Evolutionary conservation across 1,284 basidiomycete genomes (phyloP).

Genomic region (Boletus smithii): DNA sequence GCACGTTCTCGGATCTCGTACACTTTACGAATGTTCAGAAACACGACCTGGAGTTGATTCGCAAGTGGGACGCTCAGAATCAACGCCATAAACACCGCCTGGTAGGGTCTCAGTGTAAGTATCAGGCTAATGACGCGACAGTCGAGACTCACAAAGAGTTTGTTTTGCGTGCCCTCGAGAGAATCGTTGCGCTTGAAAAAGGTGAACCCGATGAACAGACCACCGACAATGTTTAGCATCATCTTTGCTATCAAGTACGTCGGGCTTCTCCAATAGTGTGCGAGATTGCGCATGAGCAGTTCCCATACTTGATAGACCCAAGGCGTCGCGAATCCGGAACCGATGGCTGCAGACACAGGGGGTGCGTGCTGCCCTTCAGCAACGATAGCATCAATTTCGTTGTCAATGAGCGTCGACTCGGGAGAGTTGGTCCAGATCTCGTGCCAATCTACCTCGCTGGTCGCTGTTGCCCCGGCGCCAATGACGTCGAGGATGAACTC

Average conservation of each 20-base stretch:
- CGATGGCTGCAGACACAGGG: conserved; percentile 31
- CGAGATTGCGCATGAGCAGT: conserved; percentile 38
- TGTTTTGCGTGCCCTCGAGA: conserved; percentile 77
- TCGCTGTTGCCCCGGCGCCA: conserved; percentile 59
- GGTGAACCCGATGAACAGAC: conserved; percentile 65
- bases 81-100: conserved; percentile 28
- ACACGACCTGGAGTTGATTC: conserved; percentile 33
- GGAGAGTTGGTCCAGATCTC: conserved; percentile 42
- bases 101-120: background rate
- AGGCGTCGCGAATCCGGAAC: conserved; percentile 51
- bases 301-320: conserved; percentile 50
- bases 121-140: background rate
- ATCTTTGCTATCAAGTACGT: conserved; percentile 79
- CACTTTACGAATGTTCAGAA: conserved; percentile 41
- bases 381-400: conserved; percentile 41
- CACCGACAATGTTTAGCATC: conserved; percentile 50
- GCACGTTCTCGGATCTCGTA: conserved; percentile 75
- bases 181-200: conserved; percentile 68
- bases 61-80: conserved; percentile 29
- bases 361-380: conserved; percentile 36
- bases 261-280: conserved; percentile 54
- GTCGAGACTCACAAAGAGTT: conserved; percentile 54
- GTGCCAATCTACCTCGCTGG: conserved; percentile 45
- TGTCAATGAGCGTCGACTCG: conserved; percentile 34
- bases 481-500: conserved; percentile 72